A percentile compares a stretch with the other conserved stretches of the same genome.
These are phyloP conservation scores for Trichosporon faecale DNA, from an alignment of 1,284 basidiomycete genomes.

Conservation along the genomic window DNA sequence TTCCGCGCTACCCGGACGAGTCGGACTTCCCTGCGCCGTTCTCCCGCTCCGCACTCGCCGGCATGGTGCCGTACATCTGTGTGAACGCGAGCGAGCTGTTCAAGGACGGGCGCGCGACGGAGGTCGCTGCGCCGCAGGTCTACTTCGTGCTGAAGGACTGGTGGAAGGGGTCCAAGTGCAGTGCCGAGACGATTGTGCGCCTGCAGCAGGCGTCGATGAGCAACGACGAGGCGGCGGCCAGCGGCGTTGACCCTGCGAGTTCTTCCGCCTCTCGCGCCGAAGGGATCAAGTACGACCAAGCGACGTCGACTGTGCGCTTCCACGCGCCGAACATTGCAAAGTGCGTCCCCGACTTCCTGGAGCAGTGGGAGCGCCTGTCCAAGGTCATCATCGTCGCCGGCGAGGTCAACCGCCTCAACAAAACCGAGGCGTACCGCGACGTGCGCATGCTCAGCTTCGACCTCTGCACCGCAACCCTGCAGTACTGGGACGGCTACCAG, in stretches of 20 bases:
- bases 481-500: slow-evolving; percentile 56
- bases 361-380: slow-evolving; percentile 84
- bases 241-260: neutral
- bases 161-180: slow-evolving; percentile 74
- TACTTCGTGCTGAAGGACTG: slow-evolving; percentile 81
- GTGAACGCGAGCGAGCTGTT: slow-evolving; percentile 76
- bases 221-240: slow-evolving; percentile 53
- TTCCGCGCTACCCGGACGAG: slow-evolving; percentile 62
- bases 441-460: slow-evolving; percentile 79
- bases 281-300: slow-evolving; percentile 76
- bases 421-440: slow-evolving; percentile 65
- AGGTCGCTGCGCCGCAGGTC: slow-evolving; percentile 85
- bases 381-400: slow-evolving; percentile 89
- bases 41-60: slow-evolving; percentile 46
- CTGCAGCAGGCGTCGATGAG: slow-evolving; percentile 74
- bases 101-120: slow-evolving; percentile 73
- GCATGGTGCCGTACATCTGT: slow-evolving; percentile 71
- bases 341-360: slow-evolving; percentile 80
- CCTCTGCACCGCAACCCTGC: slow-evolving; percentile 81
- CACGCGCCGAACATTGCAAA: slow-evolving; percentile 77
- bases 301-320: slow-evolving; percentile 79
- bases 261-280: slow-evolving; percentile 28
- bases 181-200: slow-evolving; percentile 55
- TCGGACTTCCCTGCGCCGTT: slow-evolving; percentile 22
- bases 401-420: slow-evolving; percentile 79